A percentile compares a stretch with the other conserved stretches of the same genome.
Evolutionary conservation across 495 filamentous ascomycete genomes (phyloP).

Genomic region (Entonaema liquescens): DNA sequence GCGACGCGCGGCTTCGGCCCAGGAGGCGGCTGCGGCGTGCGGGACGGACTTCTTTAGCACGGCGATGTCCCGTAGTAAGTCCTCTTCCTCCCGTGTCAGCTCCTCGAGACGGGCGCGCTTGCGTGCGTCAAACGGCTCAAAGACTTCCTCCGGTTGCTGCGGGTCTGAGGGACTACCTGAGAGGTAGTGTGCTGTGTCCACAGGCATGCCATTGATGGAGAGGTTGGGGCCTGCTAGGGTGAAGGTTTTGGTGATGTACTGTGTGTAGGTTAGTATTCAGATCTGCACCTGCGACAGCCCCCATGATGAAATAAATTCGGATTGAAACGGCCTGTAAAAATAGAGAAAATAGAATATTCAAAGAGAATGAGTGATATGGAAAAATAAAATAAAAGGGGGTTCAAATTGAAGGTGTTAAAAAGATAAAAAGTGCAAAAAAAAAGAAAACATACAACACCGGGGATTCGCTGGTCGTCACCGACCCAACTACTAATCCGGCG

Average conservation of each 20-base stretch:
- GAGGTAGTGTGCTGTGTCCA: slow-evolving; percentile 58
- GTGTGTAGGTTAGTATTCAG: slow-evolving; percentile 16
- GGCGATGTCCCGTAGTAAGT: slow-evolving; percentile 76
- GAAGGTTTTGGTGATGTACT: slow-evolving; percentile 83
- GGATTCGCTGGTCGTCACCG: slow-evolving; percentile 61
- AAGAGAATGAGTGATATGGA: not conserved
- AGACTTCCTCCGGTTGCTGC: slow-evolving; percentile 62
- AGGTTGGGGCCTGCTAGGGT: slow-evolving; percentile 72
- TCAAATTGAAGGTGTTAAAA: not conserved
- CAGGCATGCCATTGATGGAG: slow-evolving; percentile 79
- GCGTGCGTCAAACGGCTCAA: slow-evolving; percentile 78
- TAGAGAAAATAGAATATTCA: not conserved
- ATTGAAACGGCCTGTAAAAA: not conserved
- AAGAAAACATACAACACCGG: slow-evolving; percentile 57
- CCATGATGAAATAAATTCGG: not conserved
- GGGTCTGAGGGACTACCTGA: slow-evolving; percentile 37
- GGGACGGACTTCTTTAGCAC: slow-evolving; percentile 75
- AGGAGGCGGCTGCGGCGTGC: slow-evolving; percentile 61
- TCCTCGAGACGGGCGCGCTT: slow-evolving; percentile 72
- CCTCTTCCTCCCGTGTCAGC: slow-evolving; percentile 75
- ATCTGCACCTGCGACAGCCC: too few relatives aligned
- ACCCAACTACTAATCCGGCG: slow-evolving; percentile 59
- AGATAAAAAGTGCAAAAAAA: slow-evolving; percentile 23
- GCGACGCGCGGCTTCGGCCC: slow-evolving; percentile 57
- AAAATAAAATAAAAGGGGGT: not conserved